Conservation (phyloP, 192 early-diverging fungal genomes). For the Globomyces pollinis-pini region DNA sequence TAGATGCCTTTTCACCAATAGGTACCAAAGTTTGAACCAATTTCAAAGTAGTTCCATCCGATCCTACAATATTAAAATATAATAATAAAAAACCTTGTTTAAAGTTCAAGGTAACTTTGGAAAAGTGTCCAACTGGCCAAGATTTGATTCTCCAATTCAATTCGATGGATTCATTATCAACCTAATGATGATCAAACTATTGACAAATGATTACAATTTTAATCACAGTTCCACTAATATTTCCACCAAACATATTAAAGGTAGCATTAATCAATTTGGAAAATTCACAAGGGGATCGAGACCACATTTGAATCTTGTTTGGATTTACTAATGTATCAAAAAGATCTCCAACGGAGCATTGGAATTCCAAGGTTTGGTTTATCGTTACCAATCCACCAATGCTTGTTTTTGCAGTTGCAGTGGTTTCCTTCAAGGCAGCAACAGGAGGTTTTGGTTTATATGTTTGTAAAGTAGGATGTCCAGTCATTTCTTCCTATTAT, state of each 20-base stretch:
- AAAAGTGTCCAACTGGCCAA: constrained; percentile 85
- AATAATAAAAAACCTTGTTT: constrained; percentile 57
- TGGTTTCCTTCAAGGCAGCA: constrained; percentile 10
- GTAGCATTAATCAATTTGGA: constrained; percentile 48
- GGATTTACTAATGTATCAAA: constrained; percentile 75
- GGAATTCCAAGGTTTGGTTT: constrained; percentile 72
- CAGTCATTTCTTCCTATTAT: constrained; percentile 46
- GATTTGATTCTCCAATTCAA: constrained; percentile 77
- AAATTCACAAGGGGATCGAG: constrained; percentile 61
- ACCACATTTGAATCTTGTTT: constrained; percentile 69
- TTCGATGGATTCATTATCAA: constrained; percentile 63
- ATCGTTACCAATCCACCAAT: constrained; percentile 46
- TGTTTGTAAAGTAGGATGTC: constrained; percentile 34
- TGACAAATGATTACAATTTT: constrained; percentile 45
- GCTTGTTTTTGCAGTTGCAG: constrained; percentile 1
- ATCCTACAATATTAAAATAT: too few species aligned
- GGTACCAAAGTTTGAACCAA: constrained; percentile 81
- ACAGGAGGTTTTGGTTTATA: constrained; percentile 47
- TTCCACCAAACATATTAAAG: constrained; percentile 82
- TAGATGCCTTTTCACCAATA: constrained; percentile 78
- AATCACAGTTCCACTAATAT: constrained; percentile 70
- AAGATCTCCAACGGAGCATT: constrained; percentile 70
- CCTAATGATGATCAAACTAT: constrained; percentile 10
- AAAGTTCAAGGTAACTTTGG: constrained; percentile 69
- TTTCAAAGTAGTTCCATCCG: constrained; percentile 57